These are phyloP conservation scores for Capsicum baccatum DNA, from an alignment of 257 asterid species.

Conservation along the genomic window DNA sequence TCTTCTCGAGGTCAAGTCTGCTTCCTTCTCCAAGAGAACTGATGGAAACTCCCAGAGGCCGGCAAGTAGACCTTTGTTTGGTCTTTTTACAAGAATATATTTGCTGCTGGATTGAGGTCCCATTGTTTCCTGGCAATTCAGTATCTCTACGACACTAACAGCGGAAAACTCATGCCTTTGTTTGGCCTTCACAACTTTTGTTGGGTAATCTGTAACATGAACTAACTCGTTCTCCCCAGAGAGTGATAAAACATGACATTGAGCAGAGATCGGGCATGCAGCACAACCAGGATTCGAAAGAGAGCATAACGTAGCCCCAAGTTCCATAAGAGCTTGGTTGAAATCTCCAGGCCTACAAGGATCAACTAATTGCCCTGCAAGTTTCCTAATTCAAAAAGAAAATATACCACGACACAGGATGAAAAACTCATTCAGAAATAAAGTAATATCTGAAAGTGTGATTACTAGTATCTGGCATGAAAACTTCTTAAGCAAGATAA, in stretches of 20 bases:
- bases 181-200: constrained; percentile 78
- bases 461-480: constrained; percentile 13
- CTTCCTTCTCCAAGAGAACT: constrained; percentile 72
- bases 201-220: constrained; percentile 83
- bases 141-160: constrained; percentile 90
- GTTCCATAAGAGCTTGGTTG: constrained; percentile 98
- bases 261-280: constrained; percentile 72
- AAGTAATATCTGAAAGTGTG: constrained; percentile 23
- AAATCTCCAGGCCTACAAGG: constrained; percentile 91
- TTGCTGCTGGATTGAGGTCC: constrained; percentile 56
- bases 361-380: constrained; percentile 85
- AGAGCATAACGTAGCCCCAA: constrained; percentile 92
- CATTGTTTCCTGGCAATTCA: constrained; percentile 43
- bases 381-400: constrained; percentile 57
- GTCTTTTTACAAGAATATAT: constrained; percentile 85
- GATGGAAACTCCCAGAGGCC: constrained; percentile 99
- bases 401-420: constrained; percentile 6
- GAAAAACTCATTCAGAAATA: constrained; percentile 5
- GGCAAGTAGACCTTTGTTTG: constrained; percentile 88
- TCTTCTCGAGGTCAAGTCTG: constrained; percentile 63
- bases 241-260: constrained; percentile 77
- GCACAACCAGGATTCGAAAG: constrained; percentile 64
- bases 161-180: constrained; percentile 82
- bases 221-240: constrained; percentile 56
- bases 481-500: constrained; percentile 1